Conservation (phyloP, 1,284 basidiomycete species). For the Cryptococcus hybrid region DNA sequence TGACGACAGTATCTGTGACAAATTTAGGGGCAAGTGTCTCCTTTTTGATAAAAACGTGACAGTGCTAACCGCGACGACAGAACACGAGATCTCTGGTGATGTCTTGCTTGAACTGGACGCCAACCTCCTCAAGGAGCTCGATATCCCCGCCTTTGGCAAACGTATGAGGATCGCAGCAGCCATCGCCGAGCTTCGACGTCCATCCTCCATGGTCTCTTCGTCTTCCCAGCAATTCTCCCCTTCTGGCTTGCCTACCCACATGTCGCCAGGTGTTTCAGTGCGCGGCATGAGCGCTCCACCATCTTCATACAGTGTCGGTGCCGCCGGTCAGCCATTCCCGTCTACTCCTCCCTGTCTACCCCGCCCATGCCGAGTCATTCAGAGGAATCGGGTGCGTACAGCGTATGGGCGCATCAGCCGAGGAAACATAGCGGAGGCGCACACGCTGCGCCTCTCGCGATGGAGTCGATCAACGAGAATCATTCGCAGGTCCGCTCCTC, state of each 20-base stretch:
- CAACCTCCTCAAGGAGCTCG: constrained; percentile 92
- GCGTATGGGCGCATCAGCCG: constrained; percentile 26
- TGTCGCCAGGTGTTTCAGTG: constrained; percentile 8
- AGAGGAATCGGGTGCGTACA: constrained; percentile 21
- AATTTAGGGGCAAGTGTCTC: constrained; percentile 69
- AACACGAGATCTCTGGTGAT: constrained; percentile 98
- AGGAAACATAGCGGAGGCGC: constrained; percentile 31
- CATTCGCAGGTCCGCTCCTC: constrained; percentile 1
- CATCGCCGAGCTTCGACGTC: constrained; percentile 82
- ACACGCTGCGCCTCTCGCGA: constrained; percentile 17
- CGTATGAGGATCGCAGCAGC: constrained; percentile 90
- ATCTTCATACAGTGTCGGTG: not conserved
- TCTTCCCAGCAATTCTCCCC: constrained; percentile 30
- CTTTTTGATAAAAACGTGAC: no score
- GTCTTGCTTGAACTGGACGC: constrained; percentile 92
- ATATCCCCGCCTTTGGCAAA: constrained; percentile 91
- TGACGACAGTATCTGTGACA: constrained; percentile 74
- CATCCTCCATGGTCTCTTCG: constrained; percentile 56
- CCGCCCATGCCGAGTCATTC: constrained; percentile 17
- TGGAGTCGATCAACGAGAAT: constrained; percentile 30
- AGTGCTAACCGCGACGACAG: constrained; percentile 50
- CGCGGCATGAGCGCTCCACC: constrained; percentile 31
- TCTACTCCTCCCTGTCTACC: constrained; percentile 19
- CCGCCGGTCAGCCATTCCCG: constrained; percentile 14
- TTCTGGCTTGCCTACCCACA: constrained; percentile 32